A percentile compares a stretch with the other conserved stretches of the same genome.
These are phyloP conservation scores for Mycena polygramma DNA, from an alignment of 768 basidiomycete species.

Conservation along the genomic window DNA sequence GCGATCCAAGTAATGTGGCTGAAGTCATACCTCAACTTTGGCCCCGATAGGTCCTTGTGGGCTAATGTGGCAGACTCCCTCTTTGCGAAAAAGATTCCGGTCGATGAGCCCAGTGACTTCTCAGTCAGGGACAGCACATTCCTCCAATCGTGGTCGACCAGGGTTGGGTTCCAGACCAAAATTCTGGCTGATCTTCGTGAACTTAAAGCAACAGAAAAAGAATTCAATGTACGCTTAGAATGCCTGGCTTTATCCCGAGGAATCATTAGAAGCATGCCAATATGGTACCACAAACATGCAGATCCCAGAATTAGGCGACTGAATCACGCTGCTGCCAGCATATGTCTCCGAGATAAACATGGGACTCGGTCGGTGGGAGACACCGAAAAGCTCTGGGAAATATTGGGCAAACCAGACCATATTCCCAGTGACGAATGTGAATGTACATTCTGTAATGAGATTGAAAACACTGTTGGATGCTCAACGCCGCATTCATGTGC, in stretches of 20 bases:
- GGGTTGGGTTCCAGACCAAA: background rate
- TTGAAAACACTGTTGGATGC: background rate
- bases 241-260: background rate
- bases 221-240: background rate
- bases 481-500: conserved; percentile 14
- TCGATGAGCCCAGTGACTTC: background rate
- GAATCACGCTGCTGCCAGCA: background rate
- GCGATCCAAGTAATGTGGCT: conserved; percentile 11
- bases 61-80: conserved; percentile 36
- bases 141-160: background rate
- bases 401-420: too few relatives aligned
- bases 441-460: background rate
- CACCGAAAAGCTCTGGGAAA: too few relatives aligned
- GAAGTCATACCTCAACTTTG: conserved; percentile 1
- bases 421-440: background rate
- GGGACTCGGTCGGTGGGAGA: background rate
- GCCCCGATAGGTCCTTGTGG: conserved; percentile 33
- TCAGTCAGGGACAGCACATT: background rate
- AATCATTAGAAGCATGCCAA: background rate
- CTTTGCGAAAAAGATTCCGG: conserved; percentile 18
- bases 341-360: background rate
- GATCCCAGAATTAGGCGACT: background rate
- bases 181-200: background rate
- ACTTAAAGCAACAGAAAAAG: background rate
- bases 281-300: conserved; percentile 14